Base-by-base conservation (phyloP, 371 early-diverging fungal genomes). In the Ordospora pajunii region DNA sequence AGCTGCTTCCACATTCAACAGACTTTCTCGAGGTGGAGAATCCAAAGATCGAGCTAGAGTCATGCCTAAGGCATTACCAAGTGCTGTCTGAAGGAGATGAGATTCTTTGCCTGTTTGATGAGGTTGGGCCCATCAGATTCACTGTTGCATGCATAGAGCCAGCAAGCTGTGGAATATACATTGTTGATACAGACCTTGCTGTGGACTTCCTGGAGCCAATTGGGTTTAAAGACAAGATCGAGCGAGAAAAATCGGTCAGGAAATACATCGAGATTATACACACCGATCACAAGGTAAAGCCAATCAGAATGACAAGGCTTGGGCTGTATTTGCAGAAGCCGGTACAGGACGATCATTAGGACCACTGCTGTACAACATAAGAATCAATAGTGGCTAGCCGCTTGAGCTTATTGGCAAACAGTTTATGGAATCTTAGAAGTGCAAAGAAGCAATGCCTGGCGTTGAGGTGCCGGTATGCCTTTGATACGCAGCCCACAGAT, bases 21-120 rank as follows among this genome's bases (percentile, higher is more conserved):
- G 93, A 93, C 75, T 99, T 99, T 83, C 85, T 99, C 70, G 95
- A 97, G 75, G 94, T 99, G 73, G 90, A 90, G 17, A 95, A 96
- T 82, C 96, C 93, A 58, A 92, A 93, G 76, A 92, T 92, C 43
- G 96, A 96, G 87, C 88, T 99, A n/a, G 99, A 99, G 81, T 91
- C 92, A 68, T 90, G 95, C 7, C 86, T 99, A 32, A 89, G 94
- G 53, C 89, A 92, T 84, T 99, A 92, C 81, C 88, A 93, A 2
- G 92, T 94, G 0, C 85, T 99, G 69, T 95, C 96, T 0, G 83
- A 89, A 48, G 94, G 91, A 17, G 97, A 97, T 78, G 89, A 92
- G 45, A 90, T 97, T 73, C 87, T 91, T 66, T 91, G 96, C 77
- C 88, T 87, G 63, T 97, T 97, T 86, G 93, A 94, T 78, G 87